Evolutionary conservation across 768 basidiomycete genomes (phyloP).

Genomic region (Russula sp.): DNA sequence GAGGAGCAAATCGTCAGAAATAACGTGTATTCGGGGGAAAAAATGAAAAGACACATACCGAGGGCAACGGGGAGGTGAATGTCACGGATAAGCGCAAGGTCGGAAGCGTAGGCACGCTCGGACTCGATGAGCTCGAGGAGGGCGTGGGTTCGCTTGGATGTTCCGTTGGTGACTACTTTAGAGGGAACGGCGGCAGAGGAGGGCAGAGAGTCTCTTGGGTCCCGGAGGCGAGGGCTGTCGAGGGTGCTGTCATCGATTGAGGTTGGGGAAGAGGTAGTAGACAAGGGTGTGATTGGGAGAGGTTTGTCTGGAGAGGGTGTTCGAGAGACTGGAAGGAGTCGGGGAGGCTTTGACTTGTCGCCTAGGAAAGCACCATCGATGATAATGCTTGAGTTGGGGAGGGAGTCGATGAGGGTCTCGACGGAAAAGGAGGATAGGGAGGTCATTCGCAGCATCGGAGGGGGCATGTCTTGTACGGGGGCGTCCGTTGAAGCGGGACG

Average conservation of each 20-base stretch:
- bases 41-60: slow-evolving; percentile 46
- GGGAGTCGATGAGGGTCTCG: slow-evolving; percentile 25
- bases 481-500: slow-evolving; percentile 20
- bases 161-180: slow-evolving; percentile 34
- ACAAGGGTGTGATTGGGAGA: slow-evolving; percentile 36
- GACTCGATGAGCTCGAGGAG: slow-evolving; percentile 74
- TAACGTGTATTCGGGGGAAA: not conserved
- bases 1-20: slow-evolving; percentile 7
- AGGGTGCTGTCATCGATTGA: slow-evolving; percentile 24
- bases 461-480: slow-evolving; percentile 31
- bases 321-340: slow-evolving; percentile 21
- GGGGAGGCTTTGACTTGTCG: slow-evolving; percentile 21
- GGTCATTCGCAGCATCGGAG: slow-evolving; percentile 31
- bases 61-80: slow-evolving; percentile 77
- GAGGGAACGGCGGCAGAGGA: slow-evolving; percentile 25
- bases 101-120: slow-evolving; percentile 80
- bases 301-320: slow-evolving; percentile 37
- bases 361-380: slow-evolving; percentile 30
- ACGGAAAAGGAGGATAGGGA: slow-evolving; percentile 35
- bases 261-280: slow-evolving; percentile 26
- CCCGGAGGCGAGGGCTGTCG: slow-evolving; percentile 18
- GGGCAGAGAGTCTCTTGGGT: slow-evolving; percentile 25
- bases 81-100: slow-evolving; percentile 72
- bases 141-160: slow-evolving; percentile 71
- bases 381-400: slow-evolving; percentile 5